Percentiles rank a stretch among this genome's conserved stretches.
phyloP scores from a whole-genome alignment of 306 rosid genomes.

The Ormosia emarginata region DNA sequence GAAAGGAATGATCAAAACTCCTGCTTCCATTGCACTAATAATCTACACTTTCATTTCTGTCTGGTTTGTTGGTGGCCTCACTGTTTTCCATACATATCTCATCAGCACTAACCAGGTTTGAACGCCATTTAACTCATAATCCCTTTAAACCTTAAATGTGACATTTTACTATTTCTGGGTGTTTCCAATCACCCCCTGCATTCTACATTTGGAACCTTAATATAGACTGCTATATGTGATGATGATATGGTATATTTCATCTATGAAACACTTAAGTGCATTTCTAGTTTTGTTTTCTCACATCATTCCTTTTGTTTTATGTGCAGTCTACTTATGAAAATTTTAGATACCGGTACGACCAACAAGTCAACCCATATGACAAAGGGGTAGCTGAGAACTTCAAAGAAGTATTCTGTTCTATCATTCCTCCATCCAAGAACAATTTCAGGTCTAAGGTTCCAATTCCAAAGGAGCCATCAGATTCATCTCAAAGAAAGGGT shows the following conservation, averaged over 20 bases:
- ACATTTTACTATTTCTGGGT: neutral
- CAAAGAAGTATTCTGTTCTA: constrained; percentile 51
- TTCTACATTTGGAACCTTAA: neutral
- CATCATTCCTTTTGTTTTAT: constrained; percentile 13
- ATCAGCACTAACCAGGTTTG: constrained; percentile 71
- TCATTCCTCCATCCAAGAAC: constrained; percentile 61
- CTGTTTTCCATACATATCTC: constrained; percentile 63
- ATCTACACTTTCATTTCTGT: constrained; percentile 46
- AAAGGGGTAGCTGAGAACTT: constrained; percentile 50
- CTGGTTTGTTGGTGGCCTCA: constrained; percentile 80
- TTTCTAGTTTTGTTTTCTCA: constrained; percentile 1
- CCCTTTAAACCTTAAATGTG: neutral
- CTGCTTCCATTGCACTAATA: constrained; percentile 61
- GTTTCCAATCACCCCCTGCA: neutral
- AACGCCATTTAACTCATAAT: neutral
- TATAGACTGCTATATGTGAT: neutral
- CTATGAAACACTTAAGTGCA: neutral
- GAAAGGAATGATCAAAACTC: constrained; percentile 71
- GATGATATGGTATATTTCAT: neutral
- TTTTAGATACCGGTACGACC: constrained; percentile 65
- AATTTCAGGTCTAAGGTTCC: constrained; percentile 55
- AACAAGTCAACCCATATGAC: constrained; percentile 50
- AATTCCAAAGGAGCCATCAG: constrained; percentile 27
- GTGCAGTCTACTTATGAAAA: constrained; percentile 77
- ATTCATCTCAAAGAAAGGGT: constrained; percentile 22